Evolutionary conservation across 2,329 filamentous ascomycete genomes (phyloP).

Genomic region (Diaporthe citriasiana): DNA sequence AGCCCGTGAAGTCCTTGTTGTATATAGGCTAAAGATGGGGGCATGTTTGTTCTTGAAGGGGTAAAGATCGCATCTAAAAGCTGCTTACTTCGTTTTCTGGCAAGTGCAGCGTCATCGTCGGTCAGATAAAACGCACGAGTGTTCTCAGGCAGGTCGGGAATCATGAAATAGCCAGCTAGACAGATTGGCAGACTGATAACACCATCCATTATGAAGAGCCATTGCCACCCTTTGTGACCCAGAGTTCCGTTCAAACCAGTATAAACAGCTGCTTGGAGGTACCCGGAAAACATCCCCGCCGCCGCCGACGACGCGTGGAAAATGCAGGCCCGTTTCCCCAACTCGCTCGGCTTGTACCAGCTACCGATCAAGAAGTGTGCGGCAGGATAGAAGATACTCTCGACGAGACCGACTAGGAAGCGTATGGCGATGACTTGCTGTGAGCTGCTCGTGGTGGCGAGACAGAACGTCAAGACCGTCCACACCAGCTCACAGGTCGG

Average conservation of each 20-base stretch:
- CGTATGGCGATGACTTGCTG: conserved; percentile 56
- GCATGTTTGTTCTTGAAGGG: too few relatives aligned
- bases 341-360: conserved; percentile 60
- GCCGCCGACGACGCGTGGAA: conserved; percentile 56
- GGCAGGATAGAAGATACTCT: conserved; percentile 55
- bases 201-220: conserved; percentile 62
- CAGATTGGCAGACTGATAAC: conserved; percentile 52
- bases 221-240: conserved; percentile 59
- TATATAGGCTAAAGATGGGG: too few relatives aligned
- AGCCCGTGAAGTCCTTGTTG: too few relatives aligned
- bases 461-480: conserved; percentile 53
- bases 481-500: conserved; percentile 56
- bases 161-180: conserved; percentile 51
- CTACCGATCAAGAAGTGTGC: conserved; percentile 57
- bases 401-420: conserved; percentile 59
- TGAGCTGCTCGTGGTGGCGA: conserved; percentile 54
- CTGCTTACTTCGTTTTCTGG: conserved; percentile 50
- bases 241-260: conserved; percentile 54
- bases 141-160: conserved; percentile 52
- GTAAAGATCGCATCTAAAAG: too few relatives aligned
- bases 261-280: conserved; percentile 59
- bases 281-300: conserved; percentile 59
- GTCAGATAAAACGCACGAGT: conserved; percentile 49
- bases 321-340: conserved; percentile 58
- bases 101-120: conserved; percentile 47